Conservation (phyloP, 176 grass and related monocot species). For the Juncus effusus region DNA sequence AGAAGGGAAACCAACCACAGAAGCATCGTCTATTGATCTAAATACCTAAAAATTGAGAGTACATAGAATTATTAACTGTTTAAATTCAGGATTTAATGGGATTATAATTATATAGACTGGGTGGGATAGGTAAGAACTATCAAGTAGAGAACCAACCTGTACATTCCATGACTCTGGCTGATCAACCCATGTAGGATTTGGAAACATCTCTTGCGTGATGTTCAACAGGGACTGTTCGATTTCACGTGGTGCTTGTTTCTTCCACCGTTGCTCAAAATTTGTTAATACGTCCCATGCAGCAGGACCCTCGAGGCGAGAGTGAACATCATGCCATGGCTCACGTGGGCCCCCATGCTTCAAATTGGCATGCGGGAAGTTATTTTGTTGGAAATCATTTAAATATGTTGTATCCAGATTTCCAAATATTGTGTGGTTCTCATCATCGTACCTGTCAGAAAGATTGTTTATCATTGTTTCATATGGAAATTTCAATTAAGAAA, state of each 20-base stretch:
- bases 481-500: too few species aligned
- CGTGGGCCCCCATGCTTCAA: slow-evolving; percentile 59
- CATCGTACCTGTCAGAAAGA: slow-evolving; percentile 46
- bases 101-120: too few species aligned
- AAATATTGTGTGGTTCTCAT: slow-evolving; percentile 86
- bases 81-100: too few species aligned
- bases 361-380: slow-evolving; percentile 51
- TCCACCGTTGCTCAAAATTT: slow-evolving; percentile 85
- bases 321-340: slow-evolving; percentile 88
- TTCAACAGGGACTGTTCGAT: slow-evolving; percentile 45
- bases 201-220: slow-evolving; percentile 30
- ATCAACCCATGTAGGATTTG: slow-evolving; percentile 18
- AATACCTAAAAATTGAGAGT: slow-evolving; percentile 35
- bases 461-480: too few species aligned
- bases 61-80: not conserved
- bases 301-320: slow-evolving; percentile 60
- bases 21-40: slow-evolving; percentile 81
- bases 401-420: slow-evolving; percentile 50
- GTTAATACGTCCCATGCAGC: slow-evolving; percentile 78
- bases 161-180: slow-evolving; percentile 55
- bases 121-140: too few species aligned
- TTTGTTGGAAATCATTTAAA: slow-evolving; percentile 61
- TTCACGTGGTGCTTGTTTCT: slow-evolving; percentile 53
- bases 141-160: slow-evolving; percentile 28
- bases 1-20: slow-evolving; percentile 57